Evolutionary conservation across 2,329 filamentous ascomycete genomes (phyloP).

Genomic region (Fusarium brachygibbosum): DNA sequence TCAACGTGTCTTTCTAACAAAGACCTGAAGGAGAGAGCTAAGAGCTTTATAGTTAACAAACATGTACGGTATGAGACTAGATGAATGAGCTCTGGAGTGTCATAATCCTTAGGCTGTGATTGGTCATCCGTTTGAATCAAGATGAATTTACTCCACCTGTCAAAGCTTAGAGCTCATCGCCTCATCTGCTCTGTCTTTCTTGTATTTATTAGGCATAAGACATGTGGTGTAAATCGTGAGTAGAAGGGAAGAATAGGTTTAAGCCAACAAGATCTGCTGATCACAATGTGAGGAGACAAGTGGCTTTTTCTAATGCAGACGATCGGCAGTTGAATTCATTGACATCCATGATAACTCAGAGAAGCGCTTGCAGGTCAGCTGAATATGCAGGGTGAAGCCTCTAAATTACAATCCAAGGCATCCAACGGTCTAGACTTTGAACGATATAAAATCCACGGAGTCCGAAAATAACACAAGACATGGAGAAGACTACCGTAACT

Average conservation of each 20-base stretch:
- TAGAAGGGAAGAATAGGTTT: background rate
- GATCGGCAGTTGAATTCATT: background rate
- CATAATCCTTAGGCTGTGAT: constrained; percentile 13
- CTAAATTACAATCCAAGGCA: background rate
- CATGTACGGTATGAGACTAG: background rate
- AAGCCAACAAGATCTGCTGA: too few species aligned
- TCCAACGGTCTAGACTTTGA: background rate
- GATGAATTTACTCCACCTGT: constrained; percentile 1
- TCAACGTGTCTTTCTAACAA: constrained; percentile 2
- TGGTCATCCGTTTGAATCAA: constrained; percentile 3
- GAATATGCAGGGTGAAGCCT: background rate
- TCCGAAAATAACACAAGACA: background rate
- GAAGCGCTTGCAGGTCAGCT: background rate
- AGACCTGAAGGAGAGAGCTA: background rate
- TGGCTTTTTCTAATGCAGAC: background rate
- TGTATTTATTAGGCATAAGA: background rate
- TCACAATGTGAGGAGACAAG: background rate
- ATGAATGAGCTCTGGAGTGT: background rate
- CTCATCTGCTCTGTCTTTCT: background rate
- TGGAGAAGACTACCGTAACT: background rate
- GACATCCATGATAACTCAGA: background rate
- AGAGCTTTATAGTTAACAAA: constrained; percentile 5
- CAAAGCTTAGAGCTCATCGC: background rate
- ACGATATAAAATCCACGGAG: background rate
- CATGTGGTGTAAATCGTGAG: background rate